Evolutionary conservation across 1,284 basidiomycete genomes (phyloP).

Genomic region (Apiotrichum laibachii): DNA sequence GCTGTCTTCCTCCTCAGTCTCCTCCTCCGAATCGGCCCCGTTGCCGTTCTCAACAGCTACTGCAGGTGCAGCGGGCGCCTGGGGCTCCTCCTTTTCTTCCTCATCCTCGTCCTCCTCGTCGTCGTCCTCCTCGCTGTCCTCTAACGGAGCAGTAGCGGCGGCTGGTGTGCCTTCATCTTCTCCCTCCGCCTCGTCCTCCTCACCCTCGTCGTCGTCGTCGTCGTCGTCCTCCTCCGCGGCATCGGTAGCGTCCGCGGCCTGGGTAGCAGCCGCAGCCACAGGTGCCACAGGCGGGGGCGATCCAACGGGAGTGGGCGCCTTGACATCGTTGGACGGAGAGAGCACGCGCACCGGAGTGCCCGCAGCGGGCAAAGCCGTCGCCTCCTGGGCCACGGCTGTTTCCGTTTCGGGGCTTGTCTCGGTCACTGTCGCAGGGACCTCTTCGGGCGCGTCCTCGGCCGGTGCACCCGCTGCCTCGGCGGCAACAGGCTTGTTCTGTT

Average conservation of each 20-base stretch:
- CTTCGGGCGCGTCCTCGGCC: background rate
- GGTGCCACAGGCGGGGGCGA: too few relatives aligned
- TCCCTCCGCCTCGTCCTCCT: conserved; percentile 3
- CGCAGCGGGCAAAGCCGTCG: too few relatives aligned
- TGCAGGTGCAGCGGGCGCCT: conserved; percentile 5
- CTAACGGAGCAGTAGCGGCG: conserved; percentile 43
- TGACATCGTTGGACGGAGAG: too few relatives aligned
- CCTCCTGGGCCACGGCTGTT: too few relatives aligned
- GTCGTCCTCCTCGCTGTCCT: conserved; percentile 53
- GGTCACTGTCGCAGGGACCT: too few relatives aligned
- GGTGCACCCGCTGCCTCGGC: background rate
- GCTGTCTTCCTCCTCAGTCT: conserved; percentile 17
- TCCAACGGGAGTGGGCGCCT: too few relatives aligned
- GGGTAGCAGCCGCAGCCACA: too few relatives aligned
- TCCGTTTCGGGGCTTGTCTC: too few relatives aligned
- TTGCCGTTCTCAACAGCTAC: conserved; percentile 14
- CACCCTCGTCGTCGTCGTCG: conserved; percentile 3
- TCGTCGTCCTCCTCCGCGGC: background rate
- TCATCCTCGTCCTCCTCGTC: conserved; percentile 61
- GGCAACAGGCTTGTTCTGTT: background rate
- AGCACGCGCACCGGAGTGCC: too few relatives aligned
- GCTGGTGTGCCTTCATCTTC: conserved; percentile 52
- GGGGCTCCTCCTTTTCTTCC: conserved; percentile 54
- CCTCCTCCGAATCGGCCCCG: conserved; percentile 11
- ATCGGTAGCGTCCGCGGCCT: too few relatives aligned